phyloP scores from a whole-genome alignment of 805 yeast genomes.

The Dipodascus geniculatus region DNA sequence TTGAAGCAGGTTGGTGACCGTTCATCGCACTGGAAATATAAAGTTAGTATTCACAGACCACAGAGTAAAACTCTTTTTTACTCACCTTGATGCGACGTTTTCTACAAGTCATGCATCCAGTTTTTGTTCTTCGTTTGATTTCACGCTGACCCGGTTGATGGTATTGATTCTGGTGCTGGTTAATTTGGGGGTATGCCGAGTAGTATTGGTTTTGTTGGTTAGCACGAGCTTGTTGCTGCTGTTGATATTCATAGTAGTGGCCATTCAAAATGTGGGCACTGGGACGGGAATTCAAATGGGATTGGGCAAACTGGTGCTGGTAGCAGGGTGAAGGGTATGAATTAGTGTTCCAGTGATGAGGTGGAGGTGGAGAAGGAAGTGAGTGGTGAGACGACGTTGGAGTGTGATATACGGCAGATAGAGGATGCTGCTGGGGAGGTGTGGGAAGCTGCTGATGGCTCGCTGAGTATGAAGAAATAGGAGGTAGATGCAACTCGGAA shows the following conservation, averaged over 20 bases:
- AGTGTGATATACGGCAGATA: background rate
- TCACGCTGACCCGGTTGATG: background rate
- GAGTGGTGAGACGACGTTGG: background rate
- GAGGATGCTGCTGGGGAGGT: background rate
- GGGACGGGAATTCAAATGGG: background rate
- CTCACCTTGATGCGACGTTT: conserved; percentile 46
- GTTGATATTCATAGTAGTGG: background rate
- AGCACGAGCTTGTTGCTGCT: background rate
- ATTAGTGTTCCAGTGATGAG: background rate
- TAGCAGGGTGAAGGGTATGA: background rate
- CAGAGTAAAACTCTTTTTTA: background rate
- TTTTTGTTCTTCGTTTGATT: conserved; percentile 50
- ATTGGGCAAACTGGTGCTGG: background rate
- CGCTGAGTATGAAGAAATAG: background rate
- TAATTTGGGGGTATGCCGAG: background rate
- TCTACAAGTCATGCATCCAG: conserved; percentile 68
- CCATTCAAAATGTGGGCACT: background rate
- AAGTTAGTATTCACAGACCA: background rate
- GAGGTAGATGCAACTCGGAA: background rate
- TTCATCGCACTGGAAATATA: conserved; percentile 45
- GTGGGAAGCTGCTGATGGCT: background rate
- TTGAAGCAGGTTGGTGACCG: conserved; percentile 56
- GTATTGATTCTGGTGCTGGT: background rate
- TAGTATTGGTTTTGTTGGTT: background rate
- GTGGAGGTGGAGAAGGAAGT: background rate